A percentile compares a stretch with the other conserved stretches of the same genome.
Conservation (phyloP, 148 eudicot genomes). For the Drosera capensis region DNA sequence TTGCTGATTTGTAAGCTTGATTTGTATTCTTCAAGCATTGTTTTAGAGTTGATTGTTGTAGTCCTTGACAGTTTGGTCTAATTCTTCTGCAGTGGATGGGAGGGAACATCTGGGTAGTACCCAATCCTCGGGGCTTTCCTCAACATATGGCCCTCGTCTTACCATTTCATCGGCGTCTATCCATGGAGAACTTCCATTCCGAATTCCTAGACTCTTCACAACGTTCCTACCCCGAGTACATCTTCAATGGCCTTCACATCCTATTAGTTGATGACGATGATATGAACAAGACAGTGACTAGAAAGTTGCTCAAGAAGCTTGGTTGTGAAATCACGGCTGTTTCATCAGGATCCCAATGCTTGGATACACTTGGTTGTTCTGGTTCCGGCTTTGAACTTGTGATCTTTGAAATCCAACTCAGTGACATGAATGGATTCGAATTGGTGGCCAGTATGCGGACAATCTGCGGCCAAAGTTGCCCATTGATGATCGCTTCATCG, state of each 20-base stretch:
- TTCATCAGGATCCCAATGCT: slow-evolving; percentile 68
- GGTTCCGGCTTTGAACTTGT: slow-evolving; percentile 32
- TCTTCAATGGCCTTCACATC: slow-evolving; percentile 51
- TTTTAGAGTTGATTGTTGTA: not conserved
- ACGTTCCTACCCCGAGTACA: slow-evolving; percentile 12
- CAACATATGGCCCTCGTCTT: slow-evolving; percentile 64
- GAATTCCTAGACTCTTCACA: slow-evolving; percentile 40
- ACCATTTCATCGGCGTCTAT: slow-evolving; percentile 45
- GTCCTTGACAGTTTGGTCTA: not conserved
- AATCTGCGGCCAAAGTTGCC: slow-evolving; percentile 56
- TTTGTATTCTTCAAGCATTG: not conserved
- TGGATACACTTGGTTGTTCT: slow-evolving; percentile 27
- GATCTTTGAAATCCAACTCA: slow-evolving; percentile 54
- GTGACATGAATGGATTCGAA: slow-evolving; percentile 54
- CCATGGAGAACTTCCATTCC: slow-evolving; percentile 24
- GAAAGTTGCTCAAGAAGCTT: slow-evolving; percentile 47
- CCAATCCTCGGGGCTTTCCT: slow-evolving; percentile 44
- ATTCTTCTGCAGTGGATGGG: slow-evolving; percentile 57
- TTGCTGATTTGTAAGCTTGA: not conserved
- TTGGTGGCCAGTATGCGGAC: slow-evolving; percentile 42
- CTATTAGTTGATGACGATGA: slow-evolving; percentile 67
- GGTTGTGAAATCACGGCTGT: slow-evolving; percentile 53
- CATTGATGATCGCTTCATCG: slow-evolving; percentile 50
- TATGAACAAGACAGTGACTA: slow-evolving; percentile 57
- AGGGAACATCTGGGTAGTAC: slow-evolving; percentile 65